Evolutionary conservation across 169 alveolate genomes (phyloP).

Genomic region (Eimeria mitis): DNA sequence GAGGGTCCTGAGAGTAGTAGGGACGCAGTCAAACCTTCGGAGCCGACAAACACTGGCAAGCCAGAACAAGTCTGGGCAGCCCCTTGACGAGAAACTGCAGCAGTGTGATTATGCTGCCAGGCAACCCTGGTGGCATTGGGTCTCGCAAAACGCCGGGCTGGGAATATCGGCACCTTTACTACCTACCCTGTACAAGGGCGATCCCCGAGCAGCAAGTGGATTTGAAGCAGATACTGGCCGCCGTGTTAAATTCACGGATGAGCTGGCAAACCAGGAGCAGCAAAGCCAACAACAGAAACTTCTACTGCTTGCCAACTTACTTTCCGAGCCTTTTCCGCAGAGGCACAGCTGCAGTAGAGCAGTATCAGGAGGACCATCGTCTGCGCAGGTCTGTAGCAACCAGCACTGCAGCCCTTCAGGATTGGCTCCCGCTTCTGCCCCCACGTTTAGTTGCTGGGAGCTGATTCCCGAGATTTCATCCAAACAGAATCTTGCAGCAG

Average conservation of each 20-base stretch:
- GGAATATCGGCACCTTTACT: neutral
- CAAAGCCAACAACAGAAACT: slow-evolving; percentile 25
- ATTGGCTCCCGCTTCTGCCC: neutral
- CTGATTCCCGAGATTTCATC: neutral
- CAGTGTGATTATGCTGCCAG: neutral
- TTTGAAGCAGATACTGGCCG: neutral
- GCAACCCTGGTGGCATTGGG: slow-evolving; percentile 3
- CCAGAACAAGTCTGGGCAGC: neutral
- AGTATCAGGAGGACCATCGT: neutral
- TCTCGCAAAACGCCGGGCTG: slow-evolving; percentile 21
- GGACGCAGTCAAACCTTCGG: slow-evolving; percentile 11
- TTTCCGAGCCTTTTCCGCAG: neutral
- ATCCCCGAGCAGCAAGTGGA: neutral
- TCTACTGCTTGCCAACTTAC: slow-evolving; percentile 22
- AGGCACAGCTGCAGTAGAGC: neutral
- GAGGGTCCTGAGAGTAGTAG: slow-evolving; percentile 1
- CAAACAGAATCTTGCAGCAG: neutral
- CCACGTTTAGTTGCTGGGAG: slow-evolving; percentile 14
- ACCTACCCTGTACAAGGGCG: neutral
- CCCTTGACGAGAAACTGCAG: neutral
- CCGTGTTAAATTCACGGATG: slow-evolving; percentile 49
- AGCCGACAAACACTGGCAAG: neutral
- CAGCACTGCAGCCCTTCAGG: neutral
- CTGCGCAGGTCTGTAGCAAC: neutral
- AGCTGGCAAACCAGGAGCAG: slow-evolving; percentile 19